Evolutionary conservation across 257 asterid genomes (phyloP).

Genomic region (Lycium barbarum): DNA sequence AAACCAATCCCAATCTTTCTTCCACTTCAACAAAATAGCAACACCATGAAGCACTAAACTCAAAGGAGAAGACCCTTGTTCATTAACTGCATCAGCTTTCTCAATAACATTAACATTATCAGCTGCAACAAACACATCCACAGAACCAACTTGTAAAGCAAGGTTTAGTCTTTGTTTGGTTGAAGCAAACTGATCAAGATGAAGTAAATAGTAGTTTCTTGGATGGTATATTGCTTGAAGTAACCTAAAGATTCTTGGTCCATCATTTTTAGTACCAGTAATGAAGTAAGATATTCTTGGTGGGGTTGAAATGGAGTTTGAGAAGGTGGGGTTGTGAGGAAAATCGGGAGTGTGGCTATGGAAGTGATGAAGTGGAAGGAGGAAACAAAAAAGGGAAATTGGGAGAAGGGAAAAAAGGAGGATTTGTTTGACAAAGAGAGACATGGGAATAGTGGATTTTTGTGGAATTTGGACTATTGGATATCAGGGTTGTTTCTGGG

Average conservation of each 20-base stretch:
- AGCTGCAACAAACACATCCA: conserved; percentile 43
- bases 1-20: conserved; percentile 54
- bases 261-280: conserved; percentile 43
- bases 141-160: conserved; percentile 43
- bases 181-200: conserved; percentile 47
- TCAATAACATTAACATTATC: conserved; percentile 46
- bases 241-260: conserved; percentile 47
- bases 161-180: conserved; percentile 36
- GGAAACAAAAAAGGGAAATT: conserved; percentile 34
- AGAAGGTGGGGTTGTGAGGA: conserved; percentile 25
- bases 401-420: conserved; percentile 43
- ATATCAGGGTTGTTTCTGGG: not conserved
- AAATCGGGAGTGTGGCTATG: not conserved
- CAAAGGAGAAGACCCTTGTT: conserved; percentile 48
- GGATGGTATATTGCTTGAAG: conserved; percentile 50
- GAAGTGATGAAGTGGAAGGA: conserved; percentile 38
- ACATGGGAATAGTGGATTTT: conserved; percentile 1
- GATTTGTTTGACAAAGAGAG: conserved; percentile 40
- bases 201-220: conserved; percentile 50
- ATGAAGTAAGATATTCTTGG: conserved; percentile 51
- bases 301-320: conserved; percentile 37
- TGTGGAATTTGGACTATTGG: not conserved
- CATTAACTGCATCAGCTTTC: conserved; percentile 42
- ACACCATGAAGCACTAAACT: conserved; percentile 49
- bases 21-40: conserved; percentile 50